A percentile compares a stretch with the other conserved stretches of the same genome.
Conservation (phyloP, 805 yeast genomes). For the Wickerhamomyces hampshirensis region DNA sequence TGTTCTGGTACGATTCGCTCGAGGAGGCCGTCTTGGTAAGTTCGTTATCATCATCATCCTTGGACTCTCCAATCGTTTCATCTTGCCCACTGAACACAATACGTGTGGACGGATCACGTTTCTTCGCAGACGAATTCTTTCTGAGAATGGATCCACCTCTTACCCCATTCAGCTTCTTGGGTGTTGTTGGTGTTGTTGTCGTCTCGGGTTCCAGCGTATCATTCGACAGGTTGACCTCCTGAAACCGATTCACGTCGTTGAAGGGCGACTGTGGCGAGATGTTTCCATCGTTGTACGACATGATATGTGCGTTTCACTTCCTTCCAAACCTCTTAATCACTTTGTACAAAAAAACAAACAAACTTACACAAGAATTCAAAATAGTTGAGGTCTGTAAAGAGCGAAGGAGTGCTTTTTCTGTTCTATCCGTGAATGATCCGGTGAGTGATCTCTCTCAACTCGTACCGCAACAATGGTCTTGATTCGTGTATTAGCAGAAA, state of each 20-base stretch:
- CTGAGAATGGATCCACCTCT: slow-evolving; percentile 21
- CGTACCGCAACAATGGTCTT: too few relatives aligned
- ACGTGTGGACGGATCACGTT: slow-evolving; percentile 17
- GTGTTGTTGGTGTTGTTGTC: slow-evolving; percentile 6
- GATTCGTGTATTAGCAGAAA: too few relatives aligned
- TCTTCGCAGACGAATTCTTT: slow-evolving; percentile 7
- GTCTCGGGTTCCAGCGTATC: slow-evolving; percentile 8
- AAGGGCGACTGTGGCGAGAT: slow-evolving; percentile 24
- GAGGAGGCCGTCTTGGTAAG: slow-evolving; percentile 14
- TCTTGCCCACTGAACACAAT: slow-evolving; percentile 21
- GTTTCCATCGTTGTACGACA: slow-evolving; percentile 12
- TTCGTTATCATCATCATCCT: slow-evolving; percentile 6
- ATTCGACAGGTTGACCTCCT: slow-evolving; percentile 22
- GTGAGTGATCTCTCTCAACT: too few relatives aligned
- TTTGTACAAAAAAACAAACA: too few relatives aligned
- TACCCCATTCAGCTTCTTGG: slow-evolving; percentile 2
- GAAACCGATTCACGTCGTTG: slow-evolving; percentile 21
- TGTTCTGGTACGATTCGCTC: slow-evolving; percentile 20
- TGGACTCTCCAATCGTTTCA: slow-evolving; percentile 15
- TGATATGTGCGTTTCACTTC: too few relatives aligned
- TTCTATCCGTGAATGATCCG: too few relatives aligned
- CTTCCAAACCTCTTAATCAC: too few relatives aligned
- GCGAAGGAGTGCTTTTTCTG: too few relatives aligned
- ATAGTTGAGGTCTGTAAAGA: too few relatives aligned
- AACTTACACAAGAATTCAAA: too few relatives aligned